Percentiles rank a stretch among this genome's conserved stretches.
Conservation (phyloP, 805 yeast genomes). For the Ogataea nitratoaversa region DNA sequence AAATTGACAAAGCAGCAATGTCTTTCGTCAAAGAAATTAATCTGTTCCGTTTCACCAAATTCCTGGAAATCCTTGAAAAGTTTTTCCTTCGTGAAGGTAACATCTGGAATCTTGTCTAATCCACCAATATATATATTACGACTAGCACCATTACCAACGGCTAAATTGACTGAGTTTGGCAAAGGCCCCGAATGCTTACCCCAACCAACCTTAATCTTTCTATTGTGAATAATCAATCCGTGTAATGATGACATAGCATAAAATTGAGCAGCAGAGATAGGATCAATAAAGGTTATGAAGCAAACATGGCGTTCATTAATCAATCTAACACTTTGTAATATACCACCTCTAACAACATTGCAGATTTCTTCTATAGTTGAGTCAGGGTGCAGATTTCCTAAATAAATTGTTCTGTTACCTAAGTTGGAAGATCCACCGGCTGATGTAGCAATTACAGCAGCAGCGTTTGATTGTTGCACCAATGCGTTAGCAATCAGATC, state of each 20-base stretch:
- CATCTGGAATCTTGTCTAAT: constrained; percentile 29
- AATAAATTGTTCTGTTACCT: constrained; percentile 89
- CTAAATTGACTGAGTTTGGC: constrained; percentile 79
- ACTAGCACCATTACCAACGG: constrained; percentile 91
- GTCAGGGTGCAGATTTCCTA: constrained; percentile 86
- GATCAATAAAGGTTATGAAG: constrained; percentile 92
- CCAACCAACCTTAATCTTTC: constrained; percentile 93
- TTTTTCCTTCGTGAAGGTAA: constrained; percentile 36
- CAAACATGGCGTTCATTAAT: constrained; percentile 86
- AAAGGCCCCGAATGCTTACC: constrained; percentile 95
- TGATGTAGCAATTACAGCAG: constrained; percentile 93
- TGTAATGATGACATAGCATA: constrained; percentile 91
- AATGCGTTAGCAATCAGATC: constrained; percentile 67
- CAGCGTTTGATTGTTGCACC: constrained; percentile 93
- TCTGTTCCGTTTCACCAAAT: constrained; percentile 94
- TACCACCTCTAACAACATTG: constrained; percentile 93
- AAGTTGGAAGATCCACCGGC: constrained; percentile 91
- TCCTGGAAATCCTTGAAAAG: constrained; percentile 69
- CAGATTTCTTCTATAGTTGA: constrained; percentile 90
- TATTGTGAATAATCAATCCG: constrained; percentile 79
- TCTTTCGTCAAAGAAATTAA: constrained; percentile 78
- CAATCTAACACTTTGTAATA: constrained; percentile 77
- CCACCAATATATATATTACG: constrained; percentile 87
- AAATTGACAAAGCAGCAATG: constrained; percentile 90
- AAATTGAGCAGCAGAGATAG: constrained; percentile 96